Base-by-base conservation (phyloP, 768 basidiomycete genomes). In the Leucocoprinus leucothites region DNA sequence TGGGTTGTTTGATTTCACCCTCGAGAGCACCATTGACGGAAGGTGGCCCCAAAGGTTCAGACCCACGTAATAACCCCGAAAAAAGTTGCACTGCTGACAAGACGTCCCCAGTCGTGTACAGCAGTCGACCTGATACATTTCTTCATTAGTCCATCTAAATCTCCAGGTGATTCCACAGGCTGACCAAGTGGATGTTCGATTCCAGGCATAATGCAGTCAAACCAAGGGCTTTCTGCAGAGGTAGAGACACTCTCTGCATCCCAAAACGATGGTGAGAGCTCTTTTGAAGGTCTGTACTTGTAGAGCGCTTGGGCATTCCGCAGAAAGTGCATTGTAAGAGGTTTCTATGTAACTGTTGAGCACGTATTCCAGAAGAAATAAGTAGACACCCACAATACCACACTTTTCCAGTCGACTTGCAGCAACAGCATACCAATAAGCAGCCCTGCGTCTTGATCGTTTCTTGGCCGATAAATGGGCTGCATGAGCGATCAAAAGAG, bases 71-170 rank as follows among this genome's bases (percentile, higher is more conserved):
- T 14, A 96, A 73, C 1, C 81, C 77, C 18, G 96, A 67, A 66
- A 98, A 98, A 56, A 89, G 79, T 41, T 77, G 73, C 24, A 95
- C 85, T 7, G 96, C 94, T 6, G 79, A 82, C 44, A 78, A 76
- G 24, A 88, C 80, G 63, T 95, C 85, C 9, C 95, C 94, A n/a
- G 89, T 87, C 1, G 91, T 93, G 67, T 97, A 98, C 36, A 94
- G 73, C 58, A 98, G 71, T 38, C 95, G 79, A 31, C 92, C 96
- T 92, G 42, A 14, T 49, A 14, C 13, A 48, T 5, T 4, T 26
- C 19, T 18, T 41, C 41, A 24, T 49, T 25, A 49, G 28, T 22
- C 50, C 21, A 7, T 19, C 14, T 3, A 11, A 9, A 9, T 21
- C 25, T 45, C 31, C 7, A 11, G 25, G 31, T 24, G 26, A 24